These are phyloP conservation scores for Wickerhamiella hasegawae DNA, from an alignment of 805 yeast genomes.

Conservation along the genomic window DNA sequence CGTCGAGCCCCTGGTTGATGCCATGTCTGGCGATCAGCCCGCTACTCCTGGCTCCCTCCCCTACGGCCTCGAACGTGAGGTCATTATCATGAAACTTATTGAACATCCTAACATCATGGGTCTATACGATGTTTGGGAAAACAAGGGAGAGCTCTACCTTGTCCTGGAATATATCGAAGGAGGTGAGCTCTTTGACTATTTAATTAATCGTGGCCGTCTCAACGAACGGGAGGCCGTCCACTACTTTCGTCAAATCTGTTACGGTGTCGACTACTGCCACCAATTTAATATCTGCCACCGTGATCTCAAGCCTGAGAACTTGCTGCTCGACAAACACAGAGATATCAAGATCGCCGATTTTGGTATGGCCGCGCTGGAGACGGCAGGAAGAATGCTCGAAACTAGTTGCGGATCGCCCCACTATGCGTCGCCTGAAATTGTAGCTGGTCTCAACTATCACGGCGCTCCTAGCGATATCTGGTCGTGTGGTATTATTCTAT, in stretches of 20 bases:
- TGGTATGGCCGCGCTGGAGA: constrained; percentile 97
- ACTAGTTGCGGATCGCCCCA: constrained; percentile 98
- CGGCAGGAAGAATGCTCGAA: constrained; percentile 64
- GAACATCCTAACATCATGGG: constrained; percentile 90
- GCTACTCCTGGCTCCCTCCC: constrained; percentile 31
- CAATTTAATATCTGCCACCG: constrained; percentile 79
- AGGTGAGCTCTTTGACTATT: constrained; percentile 85
- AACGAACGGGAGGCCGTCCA: constrained; percentile 81
- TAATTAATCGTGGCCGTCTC: constrained; percentile 75
- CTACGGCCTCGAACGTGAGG: constrained; percentile 93
- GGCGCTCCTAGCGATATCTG: constrained; percentile 96
- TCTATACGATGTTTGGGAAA: constrained; percentile 95
- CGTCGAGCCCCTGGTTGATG: constrained; percentile 19
- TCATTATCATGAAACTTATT: constrained; percentile 88
- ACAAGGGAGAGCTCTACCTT: constrained; percentile 76
- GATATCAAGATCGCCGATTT: constrained; percentile 95
- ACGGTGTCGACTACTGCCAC: constrained; percentile 73
- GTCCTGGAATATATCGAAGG: constrained; percentile 94
- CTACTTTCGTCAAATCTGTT: constrained; percentile 74
- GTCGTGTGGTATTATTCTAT: constrained; percentile 94
- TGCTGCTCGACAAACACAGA: constrained; percentile 61
- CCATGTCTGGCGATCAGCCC: constrained; percentile 21
- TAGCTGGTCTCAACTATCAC: constrained; percentile 85
- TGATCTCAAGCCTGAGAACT: constrained; percentile 71
- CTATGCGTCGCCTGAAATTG: constrained; percentile 96